Base-by-base conservation (phyloP, 1,139 yeast species). In the Scheffersomyces quercinus region DNA sequence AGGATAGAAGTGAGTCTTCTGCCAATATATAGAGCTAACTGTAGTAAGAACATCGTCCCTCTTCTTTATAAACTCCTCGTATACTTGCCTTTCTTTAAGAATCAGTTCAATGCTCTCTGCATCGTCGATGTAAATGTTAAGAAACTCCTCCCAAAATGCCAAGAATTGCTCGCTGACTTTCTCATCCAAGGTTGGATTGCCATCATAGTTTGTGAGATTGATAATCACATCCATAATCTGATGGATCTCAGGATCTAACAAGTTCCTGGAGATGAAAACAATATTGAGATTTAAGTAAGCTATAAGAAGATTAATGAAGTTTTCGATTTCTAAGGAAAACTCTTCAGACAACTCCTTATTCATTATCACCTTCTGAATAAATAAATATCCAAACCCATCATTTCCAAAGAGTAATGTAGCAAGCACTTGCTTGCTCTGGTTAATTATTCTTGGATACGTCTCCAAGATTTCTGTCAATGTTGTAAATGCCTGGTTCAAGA, bases 61-160 rank as follows among this genome's bases (percentile, higher is more conserved):
- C 33, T 66, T 66, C 6, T 44, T 37, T 8, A 64, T 52, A 36
- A 73, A 68, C 6, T 43, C 42, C 1, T 48, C 46, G 35, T 46
- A 33, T 33, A 31, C 35, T n/a, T 31, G 7, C 29, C 65, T 49
- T 3, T 55, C 56, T 11, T 64, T 62, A 16, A 77, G 52, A 2
- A 68, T 38, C 12, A 59, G 58, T 39, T 61, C 53, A n/a, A 79
- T 55, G 0, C 68, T 51, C 14, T 70, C 85, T n/a, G 64, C 74
- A 44, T 81, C 85, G 51, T 79, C 85, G 14, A 76, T 66, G 45
- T 77, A 79, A 1, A 79, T 74, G 48, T 87, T 95, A 8, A 85
- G 81, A 42, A 86, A 71, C 45, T 83, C 85, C 42, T 80, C 79
- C 98, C 98, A 93, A 57, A 90, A 88, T 42, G 83, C 83, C 4